Evolutionary conservation across 768 basidiomycete species (phyloP).

Genomic region (Kwoniella heveanensis): DNA sequence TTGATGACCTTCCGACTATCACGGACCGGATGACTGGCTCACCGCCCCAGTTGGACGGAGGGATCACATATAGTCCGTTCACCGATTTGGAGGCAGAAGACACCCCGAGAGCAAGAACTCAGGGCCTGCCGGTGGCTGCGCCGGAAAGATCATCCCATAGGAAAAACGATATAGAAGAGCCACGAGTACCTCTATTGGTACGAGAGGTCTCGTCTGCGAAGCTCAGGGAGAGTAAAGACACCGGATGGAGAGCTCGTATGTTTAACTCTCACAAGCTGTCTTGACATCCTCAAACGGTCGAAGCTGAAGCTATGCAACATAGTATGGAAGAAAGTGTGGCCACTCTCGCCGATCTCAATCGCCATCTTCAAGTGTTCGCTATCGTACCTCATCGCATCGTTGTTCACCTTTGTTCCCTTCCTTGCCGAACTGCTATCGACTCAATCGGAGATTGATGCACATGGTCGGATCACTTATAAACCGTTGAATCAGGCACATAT

Average conservation of each 20-base stretch:
- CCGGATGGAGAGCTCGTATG: background rate
- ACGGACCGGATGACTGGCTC: conserved; percentile 11
- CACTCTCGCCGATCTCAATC: conserved; percentile 33
- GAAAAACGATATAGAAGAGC: background rate
- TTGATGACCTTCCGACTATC: conserved; percentile 6
- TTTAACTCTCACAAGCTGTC: too few species aligned
- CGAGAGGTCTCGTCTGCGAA: background rate
- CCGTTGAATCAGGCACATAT: conserved; percentile 83
- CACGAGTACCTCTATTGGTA: background rate
- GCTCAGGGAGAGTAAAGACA: background rate
- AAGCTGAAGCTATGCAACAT: too few species aligned
- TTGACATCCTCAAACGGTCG: too few species aligned
- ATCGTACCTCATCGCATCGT: conserved; percentile 82
- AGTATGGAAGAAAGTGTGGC: conserved; percentile 28
- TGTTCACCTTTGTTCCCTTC: conserved; percentile 85
- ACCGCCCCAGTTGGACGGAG: conserved; percentile 8
- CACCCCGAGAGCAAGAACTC: background rate
- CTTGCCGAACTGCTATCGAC: conserved; percentile 63
- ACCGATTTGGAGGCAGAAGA: background rate
- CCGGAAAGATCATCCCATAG: background rate
- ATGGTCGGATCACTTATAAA: conserved; percentile 42
- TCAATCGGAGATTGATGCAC: conserved; percentile 61
- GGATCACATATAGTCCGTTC: background rate
- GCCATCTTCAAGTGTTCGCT: conserved; percentile 80
- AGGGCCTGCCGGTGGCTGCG: background rate